Percentiles rank a stretch among this genome's conserved stretches.
These are phyloP conservation scores for Aurifilum marmelostoma DNA, from an alignment of 2,329 filamentous ascomycete species.

Conservation along the genomic window DNA sequence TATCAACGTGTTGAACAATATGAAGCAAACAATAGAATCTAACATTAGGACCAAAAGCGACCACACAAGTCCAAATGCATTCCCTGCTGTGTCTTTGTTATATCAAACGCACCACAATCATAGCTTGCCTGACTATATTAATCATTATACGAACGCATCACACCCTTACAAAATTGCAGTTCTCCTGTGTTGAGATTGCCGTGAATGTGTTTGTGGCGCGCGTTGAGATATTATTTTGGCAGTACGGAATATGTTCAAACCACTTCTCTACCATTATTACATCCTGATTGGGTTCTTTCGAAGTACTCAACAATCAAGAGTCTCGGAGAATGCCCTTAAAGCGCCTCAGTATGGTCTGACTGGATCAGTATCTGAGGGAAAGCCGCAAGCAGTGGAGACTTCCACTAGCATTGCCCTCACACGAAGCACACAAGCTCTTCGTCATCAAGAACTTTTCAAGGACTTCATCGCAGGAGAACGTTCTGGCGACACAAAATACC, in stretches of 20 bases:
- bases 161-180: no score
- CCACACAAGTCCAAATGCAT: slow-evolving; percentile 4
- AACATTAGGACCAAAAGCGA: neutral
- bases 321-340: neutral
- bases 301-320: no score
- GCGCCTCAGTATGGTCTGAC: no score
- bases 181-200: neutral
- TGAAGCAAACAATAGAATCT: neutral
- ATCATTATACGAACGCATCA: no score
- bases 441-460: slow-evolving; percentile 4
- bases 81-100: neutral
- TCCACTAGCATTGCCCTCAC: neutral
- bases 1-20: neutral
- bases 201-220: neutral
- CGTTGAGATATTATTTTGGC: neutral
- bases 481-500: neutral
- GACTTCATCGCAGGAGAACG: neutral
- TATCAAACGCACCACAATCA: neutral
- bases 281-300: neutral
- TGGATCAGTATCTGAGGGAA: neutral
- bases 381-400: neutral
- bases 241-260: neutral
- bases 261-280: neutral
- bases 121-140: no score
- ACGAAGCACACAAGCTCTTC: neutral